A percentile compares a stretch with the other conserved stretches of the same genome.
Evolutionary conservation across 2,329 filamentous ascomycete genomes (phyloP).

Genomic region (Rhynchosporium secalis): DNA sequence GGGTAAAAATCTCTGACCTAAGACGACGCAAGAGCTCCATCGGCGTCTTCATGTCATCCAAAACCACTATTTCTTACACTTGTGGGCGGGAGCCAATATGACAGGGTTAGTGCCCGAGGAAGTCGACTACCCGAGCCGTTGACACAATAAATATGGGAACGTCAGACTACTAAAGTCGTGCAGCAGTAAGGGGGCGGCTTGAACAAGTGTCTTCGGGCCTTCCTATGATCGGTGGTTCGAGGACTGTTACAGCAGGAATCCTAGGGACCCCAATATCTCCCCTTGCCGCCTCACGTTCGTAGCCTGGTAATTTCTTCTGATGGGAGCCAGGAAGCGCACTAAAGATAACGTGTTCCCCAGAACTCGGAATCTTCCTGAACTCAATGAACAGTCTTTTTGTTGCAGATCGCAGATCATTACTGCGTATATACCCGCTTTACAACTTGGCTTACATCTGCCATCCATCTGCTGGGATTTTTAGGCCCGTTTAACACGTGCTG

Average conservation of each 20-base stretch:
- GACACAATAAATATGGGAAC: not conserved
- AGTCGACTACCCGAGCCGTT: conserved; percentile 1
- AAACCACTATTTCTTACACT: not conserved
- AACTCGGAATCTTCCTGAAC: conserved; percentile 9
- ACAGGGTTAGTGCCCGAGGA: conserved; percentile 3
- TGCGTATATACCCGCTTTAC: not conserved
- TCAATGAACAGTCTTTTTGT: conserved; percentile 5
- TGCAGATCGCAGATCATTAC: conserved; percentile 14
- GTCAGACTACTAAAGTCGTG: not conserved
- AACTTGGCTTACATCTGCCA: not conserved
- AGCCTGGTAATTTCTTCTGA: too few relatives aligned
- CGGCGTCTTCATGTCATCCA: not conserved
- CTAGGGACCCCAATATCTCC: not conserved
- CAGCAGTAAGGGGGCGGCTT: conserved; percentile 8
- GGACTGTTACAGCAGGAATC: not conserved
- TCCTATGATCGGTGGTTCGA: not conserved
- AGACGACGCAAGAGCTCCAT: not conserved
- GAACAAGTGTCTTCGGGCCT: conserved; percentile 2
- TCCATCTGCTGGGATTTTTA: conserved; percentile 3
- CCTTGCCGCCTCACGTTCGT: not conserved
- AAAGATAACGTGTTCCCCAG: not conserved
- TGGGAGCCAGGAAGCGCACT: not conserved
- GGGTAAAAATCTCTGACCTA: not conserved
- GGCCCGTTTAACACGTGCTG: conserved; percentile 11
- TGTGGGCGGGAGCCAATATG: not conserved